Evolutionary conservation across 257 asterid genomes (phyloP).

Genomic region (Solanum sparsipilum): DNA sequence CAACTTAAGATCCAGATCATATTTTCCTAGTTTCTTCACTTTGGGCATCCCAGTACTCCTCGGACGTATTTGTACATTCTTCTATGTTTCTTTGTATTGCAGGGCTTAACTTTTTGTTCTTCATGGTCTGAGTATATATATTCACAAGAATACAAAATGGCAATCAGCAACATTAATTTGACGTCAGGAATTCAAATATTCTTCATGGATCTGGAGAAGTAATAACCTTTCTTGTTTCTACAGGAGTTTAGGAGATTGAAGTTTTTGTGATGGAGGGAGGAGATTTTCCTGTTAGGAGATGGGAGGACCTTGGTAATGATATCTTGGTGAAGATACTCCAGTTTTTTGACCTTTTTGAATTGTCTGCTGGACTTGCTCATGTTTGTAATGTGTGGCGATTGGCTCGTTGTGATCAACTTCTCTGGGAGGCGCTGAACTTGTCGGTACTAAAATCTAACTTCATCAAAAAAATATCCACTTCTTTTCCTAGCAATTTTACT

Average conservation of each 20-base stretch:
- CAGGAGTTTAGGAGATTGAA: neutral
- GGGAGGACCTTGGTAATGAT: constrained; percentile 73
- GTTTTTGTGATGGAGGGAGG: constrained; percentile 38
- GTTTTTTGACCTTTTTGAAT: constrained; percentile 33
- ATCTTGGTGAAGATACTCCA: constrained; percentile 51
- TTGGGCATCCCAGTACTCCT: neutral
- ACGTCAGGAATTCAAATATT: neutral
- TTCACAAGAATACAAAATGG: neutral
- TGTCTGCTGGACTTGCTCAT: constrained; percentile 48
- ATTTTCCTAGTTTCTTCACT: constrained; percentile 2
- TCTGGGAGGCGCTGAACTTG: constrained; percentile 46
- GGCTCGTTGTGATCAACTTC: constrained; percentile 61
- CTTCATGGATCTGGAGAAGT: neutral
- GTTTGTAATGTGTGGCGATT: constrained; percentile 68
- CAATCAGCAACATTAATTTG: neutral
- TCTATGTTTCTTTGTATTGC: neutral
- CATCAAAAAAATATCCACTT: neutral
- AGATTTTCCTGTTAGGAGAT: constrained; percentile 11
- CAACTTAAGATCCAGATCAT: neutral
- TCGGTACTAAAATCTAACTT: too few species aligned
- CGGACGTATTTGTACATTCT: neutral
- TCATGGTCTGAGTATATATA: neutral
- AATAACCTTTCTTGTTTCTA: neutral
- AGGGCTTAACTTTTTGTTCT: neutral
- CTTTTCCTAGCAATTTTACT: neutral